A percentile compares a stretch with the other conserved stretches of the same genome.
These are phyloP conservation scores for Balakata baccata DNA, from an alignment of 345 rosid genomes.

Conservation along the genomic window DNA sequence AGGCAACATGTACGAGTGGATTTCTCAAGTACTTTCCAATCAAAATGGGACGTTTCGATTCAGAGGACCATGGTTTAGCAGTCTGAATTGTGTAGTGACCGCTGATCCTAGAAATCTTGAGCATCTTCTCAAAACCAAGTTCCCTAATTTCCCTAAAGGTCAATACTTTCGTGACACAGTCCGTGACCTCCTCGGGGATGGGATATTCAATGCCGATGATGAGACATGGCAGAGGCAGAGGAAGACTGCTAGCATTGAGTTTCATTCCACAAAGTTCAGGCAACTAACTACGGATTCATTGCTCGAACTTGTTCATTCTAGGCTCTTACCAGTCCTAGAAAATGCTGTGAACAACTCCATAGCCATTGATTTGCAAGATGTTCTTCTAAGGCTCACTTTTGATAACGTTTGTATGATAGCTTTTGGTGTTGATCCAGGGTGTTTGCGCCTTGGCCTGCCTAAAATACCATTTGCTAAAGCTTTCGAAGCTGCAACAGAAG, in stretches of 20 bases:
- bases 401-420: slow-evolving; percentile 96
- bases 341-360: slow-evolving; percentile 33
- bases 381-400: slow-evolving; percentile 71
- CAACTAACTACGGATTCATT: slow-evolving; percentile 61
- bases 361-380: slow-evolving; percentile 76
- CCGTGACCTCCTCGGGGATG: slow-evolving; percentile 78
- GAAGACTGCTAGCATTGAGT: slow-evolving; percentile 87
- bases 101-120: slow-evolving; percentile 84
- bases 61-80: slow-evolving; percentile 78
- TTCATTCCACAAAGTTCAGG: slow-evolving; percentile 81
- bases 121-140: slow-evolving; percentile 81
- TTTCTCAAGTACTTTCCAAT: slow-evolving; percentile 50
- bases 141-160: slow-evolving; percentile 85
- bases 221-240: slow-evolving; percentile 85
- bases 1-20: slow-evolving; percentile 65
- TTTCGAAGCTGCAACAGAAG: slow-evolving; percentile 89
- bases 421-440: slow-evolving; percentile 91
- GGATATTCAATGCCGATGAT: slow-evolving; percentile 80
- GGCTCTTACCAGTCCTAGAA: slow-evolving; percentile 74
- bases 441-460: slow-evolving; percentile 54
- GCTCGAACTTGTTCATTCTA: slow-evolving; percentile 63
- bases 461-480: slow-evolving; percentile 81
- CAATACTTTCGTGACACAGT: slow-evolving; percentile 60
- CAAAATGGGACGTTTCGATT: slow-evolving; percentile 76
- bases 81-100: slow-evolving; percentile 68